These are phyloP conservation scores for Maudiozyma bulderi DNA, from an alignment of 805 yeast genomes.

Conservation along the genomic window DNA sequence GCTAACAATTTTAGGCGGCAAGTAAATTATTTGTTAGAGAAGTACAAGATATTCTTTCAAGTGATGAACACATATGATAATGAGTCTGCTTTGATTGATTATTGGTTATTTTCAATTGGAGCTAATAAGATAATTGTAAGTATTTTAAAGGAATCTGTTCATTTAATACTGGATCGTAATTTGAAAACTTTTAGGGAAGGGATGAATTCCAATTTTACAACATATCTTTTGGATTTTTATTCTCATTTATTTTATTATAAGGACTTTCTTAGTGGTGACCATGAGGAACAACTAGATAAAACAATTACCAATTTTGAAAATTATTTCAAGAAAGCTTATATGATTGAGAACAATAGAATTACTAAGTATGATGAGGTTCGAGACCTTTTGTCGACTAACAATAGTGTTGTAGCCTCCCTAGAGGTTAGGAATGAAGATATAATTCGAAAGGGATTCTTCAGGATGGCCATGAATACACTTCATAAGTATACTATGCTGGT, in stretches of 20 bases:
- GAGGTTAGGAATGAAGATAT: conserved; percentile 8
- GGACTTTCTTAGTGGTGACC: not conserved
- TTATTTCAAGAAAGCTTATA: conserved; percentile 8
- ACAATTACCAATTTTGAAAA: conserved; percentile 4
- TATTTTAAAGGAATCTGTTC: conserved; percentile 9
- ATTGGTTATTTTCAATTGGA: not conserved
- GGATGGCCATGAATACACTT: conserved; percentile 11
- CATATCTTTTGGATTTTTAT: conserved; percentile 6
- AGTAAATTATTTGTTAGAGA: not conserved
- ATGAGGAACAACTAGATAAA: not conserved
- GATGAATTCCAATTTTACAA: conserved; percentile 3
- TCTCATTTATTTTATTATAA: conserved; percentile 4
- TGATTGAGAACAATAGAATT: conserved; percentile 4
- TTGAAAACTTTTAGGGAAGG: conserved; percentile 8
- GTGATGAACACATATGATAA: not conserved
- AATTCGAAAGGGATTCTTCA: conserved; percentile 16
- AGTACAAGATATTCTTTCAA: not conserved
- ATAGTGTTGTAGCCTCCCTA: conserved; percentile 13
- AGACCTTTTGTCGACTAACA: conserved; percentile 16
- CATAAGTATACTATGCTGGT: conserved; percentile 10
- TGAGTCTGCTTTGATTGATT: not conserved
- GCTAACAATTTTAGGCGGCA: not conserved
- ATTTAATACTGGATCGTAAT: conserved; percentile 9
- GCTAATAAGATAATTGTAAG: not conserved
- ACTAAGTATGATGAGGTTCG: conserved; percentile 16